A percentile compares a stretch with the other conserved stretches of the same genome.
Conservation (phyloP, 1,284 basidiomycete species). For the Vanrija humicola region DNA sequence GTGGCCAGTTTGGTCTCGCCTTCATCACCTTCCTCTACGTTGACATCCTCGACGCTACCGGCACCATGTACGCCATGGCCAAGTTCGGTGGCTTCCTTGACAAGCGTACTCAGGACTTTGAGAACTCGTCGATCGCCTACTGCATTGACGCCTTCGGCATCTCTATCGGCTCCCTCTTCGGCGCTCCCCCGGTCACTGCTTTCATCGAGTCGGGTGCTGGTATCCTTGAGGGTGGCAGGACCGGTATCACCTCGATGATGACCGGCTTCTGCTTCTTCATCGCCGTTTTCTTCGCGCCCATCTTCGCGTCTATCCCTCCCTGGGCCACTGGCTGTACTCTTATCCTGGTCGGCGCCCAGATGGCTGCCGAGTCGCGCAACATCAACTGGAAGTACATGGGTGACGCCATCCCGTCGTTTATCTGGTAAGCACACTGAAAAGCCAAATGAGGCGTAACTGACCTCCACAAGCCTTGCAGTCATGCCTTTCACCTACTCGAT, state of each 20-base stretch:
- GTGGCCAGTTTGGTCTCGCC: constrained; percentile 15
- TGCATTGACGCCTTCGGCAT: constrained; percentile 55
- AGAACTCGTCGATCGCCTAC: constrained; percentile 78
- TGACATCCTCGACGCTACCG: constrained; percentile 61
- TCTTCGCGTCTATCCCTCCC: constrained; percentile 78
- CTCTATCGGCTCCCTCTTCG: constrained; percentile 56
- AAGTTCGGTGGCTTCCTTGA: constrained; percentile 86
- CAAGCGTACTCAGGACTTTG: constrained; percentile 79
- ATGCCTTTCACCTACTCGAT: constrained; percentile 63
- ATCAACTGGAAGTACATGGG: constrained; percentile 88
- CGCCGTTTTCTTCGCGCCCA: constrained; percentile 82
- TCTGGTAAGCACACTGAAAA: constrained; percentile 49
- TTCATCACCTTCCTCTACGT: constrained; percentile 71
- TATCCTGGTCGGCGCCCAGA: constrained; percentile 79
- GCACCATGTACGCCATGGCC: constrained; percentile 86
- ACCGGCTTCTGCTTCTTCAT: constrained; percentile 76
- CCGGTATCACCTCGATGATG: constrained; percentile 75
- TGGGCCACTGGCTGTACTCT: constrained; percentile 88
- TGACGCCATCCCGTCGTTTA: constrained; percentile 77
- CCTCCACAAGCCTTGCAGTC: constrained; percentile 54
- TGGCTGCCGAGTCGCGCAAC: constrained; percentile 80
- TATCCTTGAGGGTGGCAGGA: constrained; percentile 74
- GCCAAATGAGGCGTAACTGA: too few relatives aligned
- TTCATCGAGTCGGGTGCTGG: constrained; percentile 58
- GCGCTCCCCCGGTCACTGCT: constrained; percentile 81